phyloP scores from a whole-genome alignment of 768 basidiomycete species.

The Suillus luteus region DNA sequence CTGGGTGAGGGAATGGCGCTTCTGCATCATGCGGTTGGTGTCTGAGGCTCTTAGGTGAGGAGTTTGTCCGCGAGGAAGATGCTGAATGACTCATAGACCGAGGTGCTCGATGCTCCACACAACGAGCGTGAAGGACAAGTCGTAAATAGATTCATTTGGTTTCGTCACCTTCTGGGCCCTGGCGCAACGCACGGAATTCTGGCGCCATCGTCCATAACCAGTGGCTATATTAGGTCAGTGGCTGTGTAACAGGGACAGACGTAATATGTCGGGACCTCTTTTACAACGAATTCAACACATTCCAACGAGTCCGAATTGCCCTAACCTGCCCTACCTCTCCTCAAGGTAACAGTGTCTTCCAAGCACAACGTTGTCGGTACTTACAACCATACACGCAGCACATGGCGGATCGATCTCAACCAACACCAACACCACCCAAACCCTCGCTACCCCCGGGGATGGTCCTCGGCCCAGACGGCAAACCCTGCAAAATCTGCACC shows the following conservation, averaged over 20 bases:
- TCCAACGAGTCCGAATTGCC: not conserved
- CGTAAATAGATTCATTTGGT: not conserved
- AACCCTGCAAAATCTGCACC: conserved; percentile 92
- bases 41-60: not conserved
- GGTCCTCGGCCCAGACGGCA: conserved; percentile 90
- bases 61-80: no score
- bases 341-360: not conserved
- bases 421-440: no score
- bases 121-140: not conserved
- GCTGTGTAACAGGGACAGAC: no score
- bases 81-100: no score
- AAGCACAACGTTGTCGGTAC: not conserved
- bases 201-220: not conserved
- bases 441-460: conserved; percentile 71
- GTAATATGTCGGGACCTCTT: no score
- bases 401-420: conserved; percentile 7
- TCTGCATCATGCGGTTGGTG: not conserved
- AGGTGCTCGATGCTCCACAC: not conserved
- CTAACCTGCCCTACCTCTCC: not conserved
- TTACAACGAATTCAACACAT: no score
- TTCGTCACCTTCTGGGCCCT: not conserved
- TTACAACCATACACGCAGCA: conserved; percentile 3
- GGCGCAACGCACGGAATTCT: not conserved
- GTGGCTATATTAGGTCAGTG: no score
- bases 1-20: not conserved